A percentile compares a stretch with the other conserved stretches of the same genome.
Conservation (phyloP, 2,329 filamentous ascomycete genomes). For the Keithomyces neogunnii region DNA sequence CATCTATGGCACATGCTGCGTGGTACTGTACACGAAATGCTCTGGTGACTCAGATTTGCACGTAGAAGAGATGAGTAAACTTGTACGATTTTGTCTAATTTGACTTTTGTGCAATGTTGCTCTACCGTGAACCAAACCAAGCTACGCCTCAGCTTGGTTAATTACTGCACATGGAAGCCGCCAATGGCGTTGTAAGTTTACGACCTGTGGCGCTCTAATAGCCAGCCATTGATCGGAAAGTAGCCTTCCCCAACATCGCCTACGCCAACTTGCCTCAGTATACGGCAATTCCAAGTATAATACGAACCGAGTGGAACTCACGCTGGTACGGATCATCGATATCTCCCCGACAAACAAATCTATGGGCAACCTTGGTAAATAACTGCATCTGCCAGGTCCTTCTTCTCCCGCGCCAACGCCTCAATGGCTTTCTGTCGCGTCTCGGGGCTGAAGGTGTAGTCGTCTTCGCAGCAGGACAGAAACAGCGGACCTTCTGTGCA, state of each 20-base stretch:
- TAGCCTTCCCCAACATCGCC: too few species aligned
- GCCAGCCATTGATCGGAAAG: too few species aligned
- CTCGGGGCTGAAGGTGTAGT: slow-evolving; percentile 32
- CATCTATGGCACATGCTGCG: not conserved
- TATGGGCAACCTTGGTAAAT: slow-evolving; percentile 53
- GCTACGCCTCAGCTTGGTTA: too few species aligned
- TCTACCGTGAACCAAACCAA: too few species aligned
- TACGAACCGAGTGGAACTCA: not conserved
- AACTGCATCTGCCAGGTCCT: slow-evolving; percentile 53
- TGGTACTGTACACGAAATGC: not conserved
- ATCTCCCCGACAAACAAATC: slow-evolving; percentile 54
- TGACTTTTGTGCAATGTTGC: too few species aligned
- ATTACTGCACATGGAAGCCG: too few species aligned
- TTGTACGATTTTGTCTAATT: too few species aligned
- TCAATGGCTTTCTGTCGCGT: slow-evolving; percentile 32
- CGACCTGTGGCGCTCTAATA: too few species aligned
- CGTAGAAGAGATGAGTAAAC: too few species aligned
- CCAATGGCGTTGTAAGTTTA: too few species aligned
- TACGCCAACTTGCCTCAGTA: too few species aligned
- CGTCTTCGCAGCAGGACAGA: slow-evolving; percentile 35
- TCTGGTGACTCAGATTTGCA: not conserved
- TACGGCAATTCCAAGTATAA: too few species aligned
- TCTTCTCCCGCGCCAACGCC: slow-evolving; percentile 29
- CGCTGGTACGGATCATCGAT: slow-evolving; percentile 20
- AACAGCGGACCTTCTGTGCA: slow-evolving; percentile 28